A percentile compares a stretch with the other conserved stretches of the same genome.
Evolutionary conservation across 1,284 basidiomycete genomes (phyloP).

Genomic region (Stereum hirsutum): DNA sequence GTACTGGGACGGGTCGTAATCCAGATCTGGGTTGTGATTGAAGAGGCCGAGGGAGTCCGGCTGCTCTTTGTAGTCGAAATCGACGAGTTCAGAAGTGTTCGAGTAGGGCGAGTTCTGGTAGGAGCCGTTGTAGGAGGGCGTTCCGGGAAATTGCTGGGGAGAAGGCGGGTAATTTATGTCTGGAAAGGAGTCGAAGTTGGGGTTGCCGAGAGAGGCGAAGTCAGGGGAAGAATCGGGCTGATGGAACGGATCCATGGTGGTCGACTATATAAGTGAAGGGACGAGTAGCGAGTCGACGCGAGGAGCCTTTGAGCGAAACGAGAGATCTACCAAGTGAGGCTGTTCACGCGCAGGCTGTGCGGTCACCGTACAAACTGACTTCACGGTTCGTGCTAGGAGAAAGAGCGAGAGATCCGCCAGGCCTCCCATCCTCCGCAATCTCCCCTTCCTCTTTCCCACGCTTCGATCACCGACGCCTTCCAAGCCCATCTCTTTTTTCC

Average conservation of each 20-base stretch:
- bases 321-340: no score
- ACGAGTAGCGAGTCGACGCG: no score
- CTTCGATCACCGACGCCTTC: no score
- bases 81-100: constrained; percentile 52
- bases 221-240: background rate
- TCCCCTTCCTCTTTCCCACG: no score
- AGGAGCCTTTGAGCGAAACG: no score
- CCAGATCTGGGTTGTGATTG: constrained; percentile 29
- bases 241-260: background rate
- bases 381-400: no score
- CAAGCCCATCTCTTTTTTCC: no score
- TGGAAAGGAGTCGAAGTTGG: constrained; percentile 9
- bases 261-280: no score
- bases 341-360: no score
- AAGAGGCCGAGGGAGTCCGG: constrained; percentile 32
- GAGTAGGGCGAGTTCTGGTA: constrained; percentile 64
- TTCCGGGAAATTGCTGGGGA: constrained; percentile 31
- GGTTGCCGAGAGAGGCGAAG: background rate
- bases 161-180: constrained; percentile 10
- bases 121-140: constrained; percentile 45
- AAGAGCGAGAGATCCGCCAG: no score
- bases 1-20: constrained; percentile 63
- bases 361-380: no score
- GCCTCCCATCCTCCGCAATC: no score
- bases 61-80: constrained; percentile 33